phyloP scores from a whole-genome alignment of 768 basidiomycete species.

The Hericium rajendrae region DNA sequence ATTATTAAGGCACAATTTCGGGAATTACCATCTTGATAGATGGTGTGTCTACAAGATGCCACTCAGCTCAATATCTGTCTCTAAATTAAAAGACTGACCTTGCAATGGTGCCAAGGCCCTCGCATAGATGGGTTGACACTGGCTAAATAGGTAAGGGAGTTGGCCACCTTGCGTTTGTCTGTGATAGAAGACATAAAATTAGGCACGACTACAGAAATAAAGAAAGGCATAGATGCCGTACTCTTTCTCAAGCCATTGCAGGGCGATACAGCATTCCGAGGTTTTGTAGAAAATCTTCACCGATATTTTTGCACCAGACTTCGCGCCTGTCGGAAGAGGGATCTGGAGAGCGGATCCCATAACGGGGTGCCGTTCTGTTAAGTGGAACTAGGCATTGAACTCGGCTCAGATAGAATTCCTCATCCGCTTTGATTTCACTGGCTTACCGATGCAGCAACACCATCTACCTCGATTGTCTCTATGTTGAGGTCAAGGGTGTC shows the following conservation, averaged over 20 bases:
- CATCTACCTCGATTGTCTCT: slow-evolving; percentile 41
- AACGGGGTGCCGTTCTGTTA: slow-evolving; percentile 24
- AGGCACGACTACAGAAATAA: neutral
- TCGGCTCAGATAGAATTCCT: neutral
- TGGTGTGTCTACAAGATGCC: slow-evolving; percentile 56
- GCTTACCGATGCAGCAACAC: slow-evolving; percentile 22
- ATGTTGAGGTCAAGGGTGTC: slow-evolving; percentile 71
- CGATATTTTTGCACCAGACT: slow-evolving; percentile 20
- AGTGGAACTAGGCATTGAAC: slow-evolving; percentile 16
- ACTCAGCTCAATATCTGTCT: neutral
- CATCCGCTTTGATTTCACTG: neutral
- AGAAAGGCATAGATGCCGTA: slow-evolving; percentile 8
- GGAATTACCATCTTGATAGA: slow-evolving; percentile 68
- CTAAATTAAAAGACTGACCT: slow-evolving; percentile 31
- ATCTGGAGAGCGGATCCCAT: slow-evolving; percentile 35
- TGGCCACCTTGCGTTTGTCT: slow-evolving; percentile 82
- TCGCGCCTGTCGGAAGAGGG: slow-evolving; percentile 17
- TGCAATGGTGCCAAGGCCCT: slow-evolving; percentile 73
- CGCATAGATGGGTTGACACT: slow-evolving; percentile 88
- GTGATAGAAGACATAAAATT: neutral
- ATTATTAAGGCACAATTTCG: neutral
- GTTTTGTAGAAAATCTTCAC: slow-evolving; percentile 39
- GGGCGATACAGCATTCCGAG: slow-evolving; percentile 34
- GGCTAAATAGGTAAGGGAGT: slow-evolving; percentile 85
- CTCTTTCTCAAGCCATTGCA: slow-evolving; percentile 46